Evolutionary conservation across 768 basidiomycete genomes (phyloP), one percentile per base, ranked within the genome.

Genomic region (Mrakia gelida): DNA sequence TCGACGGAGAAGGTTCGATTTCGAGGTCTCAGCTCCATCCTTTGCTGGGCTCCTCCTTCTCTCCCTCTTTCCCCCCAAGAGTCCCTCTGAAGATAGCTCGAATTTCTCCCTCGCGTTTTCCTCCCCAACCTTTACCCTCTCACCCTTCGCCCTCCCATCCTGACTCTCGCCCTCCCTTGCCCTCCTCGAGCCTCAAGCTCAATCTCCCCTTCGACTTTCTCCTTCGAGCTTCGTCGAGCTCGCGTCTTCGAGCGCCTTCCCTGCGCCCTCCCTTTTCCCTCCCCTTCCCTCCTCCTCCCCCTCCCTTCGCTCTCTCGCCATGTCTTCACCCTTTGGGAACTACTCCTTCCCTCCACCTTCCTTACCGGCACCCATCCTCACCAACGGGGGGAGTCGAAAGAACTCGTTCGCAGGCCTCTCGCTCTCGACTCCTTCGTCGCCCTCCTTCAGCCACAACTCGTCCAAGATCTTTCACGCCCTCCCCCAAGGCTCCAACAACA

Each of bases 401-500:
- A 41, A 34, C 34, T 70, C 67, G 16, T 70, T 70, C 67, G 67
- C 67, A 23, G 67, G 67, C 2, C 67, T 70, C 67, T 70, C 67
- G 0, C 41, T 70, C 23, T 41, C 34, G 3, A 70, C 67, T 1
- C 67, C 67, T 2, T 45, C 67, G 18, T 70, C 67, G 9, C 67
- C 67, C 9, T 70, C 67, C 21, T 70, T 70, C 38, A 38, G 38
- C 38, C 13, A 32, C 7, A 38, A 18, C 38, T 8, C 67, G 2
- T n/a, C 34, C 67, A 70, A 70, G 67, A 43, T 70, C 67, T 70
- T 70, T 38, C 41, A 70, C 67, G 67, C 67, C 1, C 67, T 41
- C 1, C 34, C 67, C 13, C 41, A 11, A 4, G 18, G 34, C 8
- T 70, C 67, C 26, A n/a, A 23, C 26, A 34, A 23, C 34, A 32